phyloP scores from a whole-genome alignment of 164 flowering plant species.

The Paratinospora sagittata region DNA sequence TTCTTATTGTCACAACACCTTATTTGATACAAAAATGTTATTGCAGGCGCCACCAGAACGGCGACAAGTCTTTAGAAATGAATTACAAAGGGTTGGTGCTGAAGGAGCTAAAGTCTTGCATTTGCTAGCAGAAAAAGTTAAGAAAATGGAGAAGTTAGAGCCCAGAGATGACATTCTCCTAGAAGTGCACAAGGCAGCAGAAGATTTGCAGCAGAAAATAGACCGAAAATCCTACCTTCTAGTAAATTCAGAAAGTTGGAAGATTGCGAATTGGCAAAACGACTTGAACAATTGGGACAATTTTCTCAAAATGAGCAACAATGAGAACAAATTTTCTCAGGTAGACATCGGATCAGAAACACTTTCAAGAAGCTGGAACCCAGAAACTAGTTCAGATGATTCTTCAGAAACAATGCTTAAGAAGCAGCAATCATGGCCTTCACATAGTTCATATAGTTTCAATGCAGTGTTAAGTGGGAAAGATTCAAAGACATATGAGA shows the following conservation, averaged over 20 bases:
- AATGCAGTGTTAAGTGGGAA: conserved; percentile 24
- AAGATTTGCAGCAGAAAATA: conserved; percentile 71
- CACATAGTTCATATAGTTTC: conserved; percentile 31
- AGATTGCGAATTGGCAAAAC: conserved; percentile 28
- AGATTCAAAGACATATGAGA: conserved; percentile 66
- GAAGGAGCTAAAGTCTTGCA: conserved; percentile 80
- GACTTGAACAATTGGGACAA: conserved; percentile 26
- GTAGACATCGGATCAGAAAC: conserved; percentile 40
- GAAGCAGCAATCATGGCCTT: conserved; percentile 52
- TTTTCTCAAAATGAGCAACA: conserved; percentile 33
- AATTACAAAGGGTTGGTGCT: conserved; percentile 57
- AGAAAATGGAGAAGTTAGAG: conserved; percentile 47
- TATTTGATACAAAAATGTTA: neutral
- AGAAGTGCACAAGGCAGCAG: conserved; percentile 79
- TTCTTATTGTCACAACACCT: neutral
- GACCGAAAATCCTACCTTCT: conserved; percentile 68
- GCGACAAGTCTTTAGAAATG: conserved; percentile 47
- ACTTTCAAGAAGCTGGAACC: conserved; percentile 22
- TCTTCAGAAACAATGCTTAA: conserved; percentile 15
- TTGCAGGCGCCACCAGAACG: conserved; percentile 73
- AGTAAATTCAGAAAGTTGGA: conserved; percentile 70
- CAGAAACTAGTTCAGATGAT: conserved; percentile 19
- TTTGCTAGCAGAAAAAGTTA: conserved; percentile 60
- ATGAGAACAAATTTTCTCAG: conserved; percentile 47
- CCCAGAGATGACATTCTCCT: conserved; percentile 33